A percentile compares a stretch with the other conserved stretches of the same genome.
Conservation (phyloP, 2,329 filamentous ascomycete genomes). For the Cadophora sp. region DNA sequence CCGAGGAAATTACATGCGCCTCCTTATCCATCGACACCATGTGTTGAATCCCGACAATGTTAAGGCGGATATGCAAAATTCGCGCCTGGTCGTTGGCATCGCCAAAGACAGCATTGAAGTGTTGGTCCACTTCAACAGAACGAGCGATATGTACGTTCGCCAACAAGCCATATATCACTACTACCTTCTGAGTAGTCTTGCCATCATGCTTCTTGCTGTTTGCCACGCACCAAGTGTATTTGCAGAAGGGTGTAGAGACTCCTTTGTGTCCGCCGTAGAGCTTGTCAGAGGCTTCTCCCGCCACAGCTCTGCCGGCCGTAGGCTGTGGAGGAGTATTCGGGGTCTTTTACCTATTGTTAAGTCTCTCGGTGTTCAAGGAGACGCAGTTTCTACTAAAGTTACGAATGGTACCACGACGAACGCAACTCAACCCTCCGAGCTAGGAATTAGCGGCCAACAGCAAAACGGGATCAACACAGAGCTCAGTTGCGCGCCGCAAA, state of each 20-base stretch:
- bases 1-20: neutral
- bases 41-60: neutral
- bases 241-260: neutral
- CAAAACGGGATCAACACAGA: neutral
- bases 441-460: neutral
- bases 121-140: neutral
- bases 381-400: neutral
- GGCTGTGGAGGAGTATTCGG: conserved; percentile 1
- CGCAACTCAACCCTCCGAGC: neutral
- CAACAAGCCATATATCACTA: neutral
- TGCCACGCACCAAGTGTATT: neutral
- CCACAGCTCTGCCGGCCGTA: neutral
- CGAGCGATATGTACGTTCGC: neutral
- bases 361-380: neutral
- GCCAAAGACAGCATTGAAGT: neutral
- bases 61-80: neutral
- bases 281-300: neutral
- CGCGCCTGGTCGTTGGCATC: neutral
- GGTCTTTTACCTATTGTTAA: neutral
- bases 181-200: neutral
- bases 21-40: conserved; percentile 1
- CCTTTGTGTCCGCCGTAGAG: neutral
- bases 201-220: neutral
- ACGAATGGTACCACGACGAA: neutral
- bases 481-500: neutral